Conservation (phyloP, 2,329 filamentous ascomycete genomes). For the Cytospora paraplurivora region DNA sequence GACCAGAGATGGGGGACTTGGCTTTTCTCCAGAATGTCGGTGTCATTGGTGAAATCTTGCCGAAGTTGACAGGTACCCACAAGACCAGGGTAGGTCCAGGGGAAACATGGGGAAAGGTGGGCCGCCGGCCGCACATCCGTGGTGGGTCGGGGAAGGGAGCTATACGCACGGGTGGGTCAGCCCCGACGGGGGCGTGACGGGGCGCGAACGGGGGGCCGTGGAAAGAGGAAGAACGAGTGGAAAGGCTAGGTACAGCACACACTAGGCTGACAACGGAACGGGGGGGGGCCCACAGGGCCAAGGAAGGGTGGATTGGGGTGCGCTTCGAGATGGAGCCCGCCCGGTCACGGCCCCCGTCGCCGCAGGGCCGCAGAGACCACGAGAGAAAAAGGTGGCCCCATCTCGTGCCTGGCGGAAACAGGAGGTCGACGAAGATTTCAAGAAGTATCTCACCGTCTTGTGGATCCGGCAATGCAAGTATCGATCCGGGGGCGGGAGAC, state of each 20-base stretch:
- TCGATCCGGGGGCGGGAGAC: slow-evolving; percentile 12
- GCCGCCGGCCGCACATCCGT: slow-evolving; percentile 20
- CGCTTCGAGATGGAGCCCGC: background rate
- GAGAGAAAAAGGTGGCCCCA: background rate
- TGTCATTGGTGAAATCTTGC: slow-evolving; percentile 22
- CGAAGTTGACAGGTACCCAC: slow-evolving; percentile 27
- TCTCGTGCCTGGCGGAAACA: background rate
- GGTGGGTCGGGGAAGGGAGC: slow-evolving; percentile 3
- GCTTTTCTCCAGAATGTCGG: slow-evolving; percentile 15
- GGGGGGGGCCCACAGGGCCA: slow-evolving; percentile 10
- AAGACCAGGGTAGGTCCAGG: slow-evolving; percentile 1
- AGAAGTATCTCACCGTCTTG: slow-evolving; percentile 15
- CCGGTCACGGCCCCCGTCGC: background rate
- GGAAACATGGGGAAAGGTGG: slow-evolving; percentile 19
- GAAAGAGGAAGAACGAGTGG: slow-evolving; percentile 11
- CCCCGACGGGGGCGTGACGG: background rate
- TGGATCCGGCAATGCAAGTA: slow-evolving; percentile 12
- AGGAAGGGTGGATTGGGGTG: slow-evolving; percentile 10
- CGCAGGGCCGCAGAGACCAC: background rate
- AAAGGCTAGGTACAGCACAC: background rate
- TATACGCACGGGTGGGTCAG: background rate
- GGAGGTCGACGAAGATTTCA: background rate
- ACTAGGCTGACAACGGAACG: slow-evolving; percentile 14
- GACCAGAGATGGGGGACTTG: slow-evolving; percentile 5
- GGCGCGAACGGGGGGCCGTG: slow-evolving; percentile 2